Evolutionary conservation across 306 rosid species (phyloP), one percentile per base, ranked within the genome.

Genomic region (Sophora flavescens): DNA sequence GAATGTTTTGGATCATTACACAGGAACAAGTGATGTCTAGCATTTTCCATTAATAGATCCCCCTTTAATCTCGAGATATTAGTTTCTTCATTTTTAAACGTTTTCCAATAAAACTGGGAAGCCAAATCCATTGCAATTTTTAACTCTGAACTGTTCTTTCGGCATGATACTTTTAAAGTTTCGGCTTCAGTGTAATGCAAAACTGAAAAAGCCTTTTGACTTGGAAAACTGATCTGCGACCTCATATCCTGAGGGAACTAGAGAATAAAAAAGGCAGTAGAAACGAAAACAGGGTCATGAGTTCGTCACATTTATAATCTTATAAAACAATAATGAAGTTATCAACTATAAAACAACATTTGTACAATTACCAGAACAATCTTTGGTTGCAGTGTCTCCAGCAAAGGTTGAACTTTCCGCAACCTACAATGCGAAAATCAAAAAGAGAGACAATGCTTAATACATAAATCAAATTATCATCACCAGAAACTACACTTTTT

Each of bases 221-320:
- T 70, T 76, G 88, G 59, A 75, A 84, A 74, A 60, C 57, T 78
- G 50, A 69, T 69, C 10, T 26, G 83, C 71, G 52, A 56, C 78
- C 62, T 84, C 76, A 92, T 80, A 68, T 86, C 90, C 73, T 87
- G 79, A 5, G 95, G 96, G 39, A 87, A 81, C 95, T 94, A 54
- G 72, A 82, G 68, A 32, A 82, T 18, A 81, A 64, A 26, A 67
- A 47, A 74, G 16, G 16, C 45, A 39, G 54, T 53, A 32, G 8
- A 38, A 54, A 39, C 0, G 8, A 60, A 48, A 66, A 59, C 10
- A 39, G 3, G 48, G 39, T 38, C 51, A n/a, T 62, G 42, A 47
- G 53, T 39, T 42, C 60, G 13, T 57, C 77, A 38, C 7, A 57
- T 30, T 36, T 16, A 71, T 58, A 47, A 61, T 81, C 79, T 63